phyloP scores from a whole-genome alignment of 2,329 filamentous ascomycete species.

The Epichloe uncinata region DNA sequence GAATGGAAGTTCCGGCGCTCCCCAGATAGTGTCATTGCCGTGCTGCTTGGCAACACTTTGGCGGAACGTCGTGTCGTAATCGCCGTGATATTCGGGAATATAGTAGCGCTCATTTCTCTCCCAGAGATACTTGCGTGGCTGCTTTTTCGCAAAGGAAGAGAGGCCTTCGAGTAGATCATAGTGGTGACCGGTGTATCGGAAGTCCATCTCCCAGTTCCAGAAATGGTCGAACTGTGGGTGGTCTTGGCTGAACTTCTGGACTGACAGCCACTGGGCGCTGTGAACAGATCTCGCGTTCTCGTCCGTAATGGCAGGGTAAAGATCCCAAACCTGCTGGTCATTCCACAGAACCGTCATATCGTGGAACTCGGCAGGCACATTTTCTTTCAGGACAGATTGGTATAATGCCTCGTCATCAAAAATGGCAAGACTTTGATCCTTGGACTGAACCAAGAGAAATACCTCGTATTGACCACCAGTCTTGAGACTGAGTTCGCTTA shows the following conservation, averaged over 20 bases:
- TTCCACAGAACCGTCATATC: conserved; percentile 64
- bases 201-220: conserved; percentile 85
- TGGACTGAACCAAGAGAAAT: conserved; percentile 68
- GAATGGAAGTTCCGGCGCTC: conserved; percentile 44
- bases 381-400: conserved; percentile 42
- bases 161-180: conserved; percentile 65
- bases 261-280: conserved; percentile 53
- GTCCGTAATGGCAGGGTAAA: conserved; percentile 65
- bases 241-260: conserved; percentile 63
- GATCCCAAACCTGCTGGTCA: conserved; percentile 56
- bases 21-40: conserved; percentile 51
- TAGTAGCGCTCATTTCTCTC: conserved; percentile 62
- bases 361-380: conserved; percentile 56
- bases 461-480: conserved; percentile 73
- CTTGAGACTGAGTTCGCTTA: conserved; percentile 62
- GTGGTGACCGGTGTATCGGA: conserved; percentile 66
- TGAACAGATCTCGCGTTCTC: conserved; percentile 40
- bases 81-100: conserved; percentile 54
- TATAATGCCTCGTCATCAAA: conserved; percentile 48
- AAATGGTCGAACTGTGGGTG: conserved; percentile 70
- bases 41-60: conserved; percentile 42
- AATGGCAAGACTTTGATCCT: conserved; percentile 44
- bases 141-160: conserved; percentile 46
- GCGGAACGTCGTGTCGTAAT: conserved; percentile 54
- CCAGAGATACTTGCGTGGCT: conserved; percentile 61